Conservation (phyloP, 495 filamentous ascomycete genomes). For the Lindgomyces ingoldianus region DNA sequence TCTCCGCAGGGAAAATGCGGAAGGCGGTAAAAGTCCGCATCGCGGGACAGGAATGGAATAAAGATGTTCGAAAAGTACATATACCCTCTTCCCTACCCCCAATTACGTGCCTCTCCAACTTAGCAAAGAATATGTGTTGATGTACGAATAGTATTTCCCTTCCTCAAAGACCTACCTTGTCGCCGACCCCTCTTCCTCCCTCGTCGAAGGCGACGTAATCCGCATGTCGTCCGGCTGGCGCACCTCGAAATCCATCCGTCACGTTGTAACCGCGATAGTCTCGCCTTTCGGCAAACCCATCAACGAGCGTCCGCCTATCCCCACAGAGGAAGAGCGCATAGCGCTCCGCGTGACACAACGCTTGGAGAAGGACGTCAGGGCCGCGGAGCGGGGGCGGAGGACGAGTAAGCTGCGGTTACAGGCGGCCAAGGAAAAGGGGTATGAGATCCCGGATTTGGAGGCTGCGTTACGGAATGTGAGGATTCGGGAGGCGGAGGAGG, state of each 20-base stretch:
- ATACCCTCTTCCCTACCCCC: background rate
- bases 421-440: slow-evolving; percentile 36
- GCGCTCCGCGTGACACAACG: slow-evolving; percentile 51
- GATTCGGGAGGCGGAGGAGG: slow-evolving; percentile 31
- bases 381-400: slow-evolving; percentile 18
- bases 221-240: slow-evolving; percentile 69
- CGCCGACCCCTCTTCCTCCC: slow-evolving; percentile 72
- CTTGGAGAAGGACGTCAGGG: slow-evolving; percentile 40
- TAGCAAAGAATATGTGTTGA: too few species aligned
- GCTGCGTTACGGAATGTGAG: slow-evolving; percentile 32
- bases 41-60: slow-evolving; percentile 62
- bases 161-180: slow-evolving; percentile 55
- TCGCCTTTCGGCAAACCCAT: slow-evolving; percentile 68
- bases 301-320: slow-evolving; percentile 62
- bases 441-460: slow-evolving; percentile 37
- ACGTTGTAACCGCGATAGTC: slow-evolving; percentile 77
- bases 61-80: slow-evolving; percentile 46
- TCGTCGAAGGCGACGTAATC: slow-evolving; percentile 77
- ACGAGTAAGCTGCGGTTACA: slow-evolving; percentile 28
- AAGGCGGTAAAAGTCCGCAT: slow-evolving; percentile 71
- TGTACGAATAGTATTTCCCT: slow-evolving; percentile 52
- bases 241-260: slow-evolving; percentile 64
- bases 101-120: too few species aligned
- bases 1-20: slow-evolving; percentile 68
- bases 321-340: slow-evolving; percentile 63